A percentile compares a stretch with the other conserved stretches of the same genome.
Conservation (phyloP, 1,139 yeast genomes). For the Nakaseomyces delphensis region DNA sequence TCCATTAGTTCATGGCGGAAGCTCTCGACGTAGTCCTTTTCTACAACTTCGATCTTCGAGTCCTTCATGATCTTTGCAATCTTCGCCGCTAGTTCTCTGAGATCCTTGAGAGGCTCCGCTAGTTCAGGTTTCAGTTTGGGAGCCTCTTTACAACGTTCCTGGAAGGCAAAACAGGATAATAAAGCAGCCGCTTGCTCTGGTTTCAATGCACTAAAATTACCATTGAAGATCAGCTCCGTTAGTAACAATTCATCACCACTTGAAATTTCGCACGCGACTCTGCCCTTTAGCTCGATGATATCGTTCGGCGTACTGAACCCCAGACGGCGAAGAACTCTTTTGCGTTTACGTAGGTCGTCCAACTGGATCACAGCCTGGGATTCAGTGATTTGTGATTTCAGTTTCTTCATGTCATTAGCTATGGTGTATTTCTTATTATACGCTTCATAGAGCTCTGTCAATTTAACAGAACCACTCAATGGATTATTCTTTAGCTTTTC, state of each 20-base stretch:
- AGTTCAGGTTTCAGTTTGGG: constrained; percentile 82
- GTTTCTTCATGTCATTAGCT: constrained; percentile 49
- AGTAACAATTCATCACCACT: constrained; percentile 86
- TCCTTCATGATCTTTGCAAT: constrained; percentile 85
- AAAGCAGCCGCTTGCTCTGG: constrained; percentile 91
- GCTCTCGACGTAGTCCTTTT: constrained; percentile 83
- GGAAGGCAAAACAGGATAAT: constrained; percentile 91
- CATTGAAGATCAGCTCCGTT: constrained; percentile 89
- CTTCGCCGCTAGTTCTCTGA: constrained; percentile 84
- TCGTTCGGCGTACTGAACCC: constrained; percentile 78
- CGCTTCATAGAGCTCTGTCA: constrained; percentile 52
- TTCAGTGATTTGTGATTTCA: constrained; percentile 60
- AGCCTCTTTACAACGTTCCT: constrained; percentile 84
- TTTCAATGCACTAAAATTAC: constrained; percentile 78
- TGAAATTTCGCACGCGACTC: constrained; percentile 93
- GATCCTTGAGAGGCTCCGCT: constrained; percentile 75
- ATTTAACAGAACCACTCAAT: constrained; percentile 54
- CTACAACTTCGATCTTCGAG: constrained; percentile 79
- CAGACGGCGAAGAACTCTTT: constrained; percentile 75
- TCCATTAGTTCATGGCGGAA: constrained; percentile 94
- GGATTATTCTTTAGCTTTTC: constrained; percentile 64
- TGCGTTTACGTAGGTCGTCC: constrained; percentile 87
- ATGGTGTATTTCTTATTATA: constrained; percentile 59
- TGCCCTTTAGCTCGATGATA: constrained; percentile 88
- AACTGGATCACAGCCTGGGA: constrained; percentile 89